phyloP scores from a whole-genome alignment of 805 yeast species.

The Yamadazyma phyllophila region DNA sequence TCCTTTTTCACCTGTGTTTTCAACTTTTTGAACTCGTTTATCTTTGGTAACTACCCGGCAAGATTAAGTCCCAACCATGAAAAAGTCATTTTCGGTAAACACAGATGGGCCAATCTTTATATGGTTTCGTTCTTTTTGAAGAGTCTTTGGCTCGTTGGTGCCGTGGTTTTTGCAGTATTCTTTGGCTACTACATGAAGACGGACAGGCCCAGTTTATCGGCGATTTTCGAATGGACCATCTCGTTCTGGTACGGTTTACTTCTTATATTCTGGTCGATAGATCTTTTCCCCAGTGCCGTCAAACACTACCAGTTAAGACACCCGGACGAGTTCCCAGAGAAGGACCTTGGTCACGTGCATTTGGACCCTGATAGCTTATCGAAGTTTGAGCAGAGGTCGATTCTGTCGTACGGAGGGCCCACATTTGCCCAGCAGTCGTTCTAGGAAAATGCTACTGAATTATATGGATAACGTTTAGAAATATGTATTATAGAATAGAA shows the following conservation, averaged over 20 bases:
- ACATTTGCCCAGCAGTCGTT: conserved; percentile 14
- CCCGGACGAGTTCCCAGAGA: conserved; percentile 22
- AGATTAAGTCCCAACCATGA: conserved; percentile 40
- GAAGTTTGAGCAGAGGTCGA: conserved; percentile 16
- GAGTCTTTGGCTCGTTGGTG: conserved; percentile 61
- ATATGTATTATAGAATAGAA: conserved; percentile 1
- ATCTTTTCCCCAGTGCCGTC: conserved; percentile 62
- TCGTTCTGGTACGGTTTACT: conserved; percentile 82
- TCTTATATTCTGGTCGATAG: conserved; percentile 61
- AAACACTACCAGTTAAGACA: conserved; percentile 29
- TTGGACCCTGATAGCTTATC: conserved; percentile 17
- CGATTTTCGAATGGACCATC: conserved; percentile 79
- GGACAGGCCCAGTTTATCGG: conserved; percentile 46
- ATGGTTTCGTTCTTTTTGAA: conserved; percentile 54
- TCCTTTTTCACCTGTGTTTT: conserved; percentile 50
- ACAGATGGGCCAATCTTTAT: conserved; percentile 38
- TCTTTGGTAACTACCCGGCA: conserved; percentile 37
- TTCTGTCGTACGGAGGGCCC: conserved; percentile 19
- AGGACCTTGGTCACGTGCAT: conserved; percentile 16
- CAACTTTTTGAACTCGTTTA: conserved; percentile 36
- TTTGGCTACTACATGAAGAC: conserved; percentile 50
- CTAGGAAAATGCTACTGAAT: background rate
- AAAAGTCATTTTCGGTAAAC: conserved; percentile 36
- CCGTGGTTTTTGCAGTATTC: conserved; percentile 64
- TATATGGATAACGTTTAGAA: too few species aligned